Evolutionary conservation across 164 flowering plant genomes (phyloP), one percentile per base, ranked within the genome.

Genomic region (Vitis cinerea): DNA sequence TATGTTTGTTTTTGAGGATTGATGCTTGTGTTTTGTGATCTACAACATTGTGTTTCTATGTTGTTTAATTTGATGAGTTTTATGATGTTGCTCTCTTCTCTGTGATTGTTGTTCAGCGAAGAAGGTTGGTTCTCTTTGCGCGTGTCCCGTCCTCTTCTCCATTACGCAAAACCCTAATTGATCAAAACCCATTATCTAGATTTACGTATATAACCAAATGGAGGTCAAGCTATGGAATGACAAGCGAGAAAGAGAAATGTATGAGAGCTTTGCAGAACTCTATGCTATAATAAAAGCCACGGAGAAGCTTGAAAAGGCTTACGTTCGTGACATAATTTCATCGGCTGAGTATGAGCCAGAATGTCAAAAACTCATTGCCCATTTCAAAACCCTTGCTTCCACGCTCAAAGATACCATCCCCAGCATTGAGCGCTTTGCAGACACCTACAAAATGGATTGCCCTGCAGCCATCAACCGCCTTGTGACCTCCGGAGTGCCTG

Each of bases 161-260:
- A 88, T 30, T 73, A 71, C 61, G 62, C 73, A 67, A 16, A 50
- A 50, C 16, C 71, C 50, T 37, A 37, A 37, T 37, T 37, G 44
- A 37, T 37, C 44, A 37, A 37, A 37, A 6, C 13, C 10, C 16
- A 50, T 11, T 49, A 44, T 31, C n/a, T 54, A 56, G 37, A 30
- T n/a, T 13, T 19, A 9, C 29, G 3, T 50, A 19, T 61, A 15
- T 47, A 56, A 27, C 65, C 58, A 52, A 65, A 94, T 91, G 99
- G 99, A 93, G 79, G 97, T 91, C 62, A 95, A 91, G 85, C 89
- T 95, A 9, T 90, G 92, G 96, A 85, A 88, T 69, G 97, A 92
- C 83, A 93, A 93, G 87, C 94, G 96, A 13, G 98, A 95, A 77
- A 81, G 99, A 61, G 99, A 95, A 70, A 90, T 88, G 98, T 88